A percentile compares a stretch with the other conserved stretches of the same genome.
Evolutionary conservation across 169 alveolate genomes (phyloP).

Genomic region (Cryptosporidium parvum): DNA sequence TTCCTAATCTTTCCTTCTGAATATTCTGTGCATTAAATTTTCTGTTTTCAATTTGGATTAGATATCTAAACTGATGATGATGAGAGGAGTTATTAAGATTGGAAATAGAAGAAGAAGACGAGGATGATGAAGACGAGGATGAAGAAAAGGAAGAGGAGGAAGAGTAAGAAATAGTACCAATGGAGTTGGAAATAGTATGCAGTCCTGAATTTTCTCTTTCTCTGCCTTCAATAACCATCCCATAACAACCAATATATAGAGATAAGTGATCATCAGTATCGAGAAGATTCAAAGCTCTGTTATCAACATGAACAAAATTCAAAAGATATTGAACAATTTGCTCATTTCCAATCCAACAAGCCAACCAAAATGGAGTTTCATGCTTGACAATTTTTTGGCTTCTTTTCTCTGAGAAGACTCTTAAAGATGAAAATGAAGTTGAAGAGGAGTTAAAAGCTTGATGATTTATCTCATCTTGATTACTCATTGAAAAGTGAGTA

Average conservation of each 20-base stretch:
- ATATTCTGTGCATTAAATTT: slow-evolving; percentile 3
- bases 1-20: slow-evolving; percentile 79
- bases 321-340: slow-evolving; percentile 75
- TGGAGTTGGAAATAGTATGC: neutral
- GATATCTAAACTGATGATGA: neutral
- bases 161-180: neutral
- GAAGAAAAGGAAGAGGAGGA: neutral
- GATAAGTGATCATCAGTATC: neutral
- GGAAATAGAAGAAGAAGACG: too few species aligned
- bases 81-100: neutral
- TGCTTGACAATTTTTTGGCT: slow-evolving; percentile 25
- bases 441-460: neutral
- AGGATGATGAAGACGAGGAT: too few species aligned
- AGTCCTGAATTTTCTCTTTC: neutral
- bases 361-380: slow-evolving; percentile 84
- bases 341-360: slow-evolving; percentile 82
- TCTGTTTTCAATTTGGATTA: neutral
- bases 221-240: neutral
- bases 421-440: neutral
- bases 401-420: slow-evolving; percentile 43
- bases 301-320: slow-evolving; percentile 21
- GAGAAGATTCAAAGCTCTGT: slow-evolving; percentile 5
- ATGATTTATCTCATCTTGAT: neutral
- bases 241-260: slow-evolving; percentile 42
- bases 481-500: neutral